Conservation (phyloP, 352 stramenopile genomes). For the Phytophthora megakarya region DNA sequence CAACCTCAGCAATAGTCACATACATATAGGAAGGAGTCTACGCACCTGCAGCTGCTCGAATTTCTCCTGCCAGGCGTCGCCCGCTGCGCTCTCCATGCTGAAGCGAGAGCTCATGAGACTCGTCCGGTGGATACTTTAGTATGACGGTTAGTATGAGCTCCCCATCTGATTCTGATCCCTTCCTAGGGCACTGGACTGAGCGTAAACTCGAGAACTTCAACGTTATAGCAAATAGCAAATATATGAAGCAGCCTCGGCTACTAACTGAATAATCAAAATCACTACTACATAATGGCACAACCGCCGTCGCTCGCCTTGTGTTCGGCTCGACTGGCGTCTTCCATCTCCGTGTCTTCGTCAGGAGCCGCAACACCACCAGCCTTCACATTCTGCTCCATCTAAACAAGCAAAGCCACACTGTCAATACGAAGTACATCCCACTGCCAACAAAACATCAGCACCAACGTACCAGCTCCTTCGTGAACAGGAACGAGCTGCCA, state of each 20-base stretch:
- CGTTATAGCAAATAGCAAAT: conserved; percentile 6
- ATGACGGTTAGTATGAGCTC: background rate
- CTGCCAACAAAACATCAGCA: background rate
- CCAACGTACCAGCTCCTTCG: conserved; percentile 47
- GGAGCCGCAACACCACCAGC: conserved; percentile 1
- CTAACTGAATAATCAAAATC: conserved; percentile 28
- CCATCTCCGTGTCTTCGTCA: conserved; percentile 35
- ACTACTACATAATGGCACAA: conserved; percentile 40
- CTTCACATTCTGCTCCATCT: conserved; percentile 51
- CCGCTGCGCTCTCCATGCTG: conserved; percentile 29
- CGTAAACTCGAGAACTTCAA: conserved; percentile 10
- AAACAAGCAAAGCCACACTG: conserved; percentile 2
- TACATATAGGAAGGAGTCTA: background rate
- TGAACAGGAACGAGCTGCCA: conserved; percentile 47
- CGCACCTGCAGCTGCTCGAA: conserved; percentile 52
- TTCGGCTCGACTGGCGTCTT: conserved; percentile 13
- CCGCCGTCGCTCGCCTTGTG: conserved; percentile 10
- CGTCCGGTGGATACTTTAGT: background rate
- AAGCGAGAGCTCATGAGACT: conserved; percentile 33
- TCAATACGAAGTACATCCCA: conserved; percentile 13
- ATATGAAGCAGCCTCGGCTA: conserved; percentile 6
- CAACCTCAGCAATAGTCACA: too few relatives aligned
- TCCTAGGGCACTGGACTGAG: background rate
- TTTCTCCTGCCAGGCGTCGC: conserved; percentile 43
- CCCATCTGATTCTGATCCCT: conserved; percentile 12